Percentiles rank a stretch among this genome's conserved stretches.
phyloP scores from a whole-genome alignment of 1,284 basidiomycete species.

The Bondarzewia mesenterica region DNA sequence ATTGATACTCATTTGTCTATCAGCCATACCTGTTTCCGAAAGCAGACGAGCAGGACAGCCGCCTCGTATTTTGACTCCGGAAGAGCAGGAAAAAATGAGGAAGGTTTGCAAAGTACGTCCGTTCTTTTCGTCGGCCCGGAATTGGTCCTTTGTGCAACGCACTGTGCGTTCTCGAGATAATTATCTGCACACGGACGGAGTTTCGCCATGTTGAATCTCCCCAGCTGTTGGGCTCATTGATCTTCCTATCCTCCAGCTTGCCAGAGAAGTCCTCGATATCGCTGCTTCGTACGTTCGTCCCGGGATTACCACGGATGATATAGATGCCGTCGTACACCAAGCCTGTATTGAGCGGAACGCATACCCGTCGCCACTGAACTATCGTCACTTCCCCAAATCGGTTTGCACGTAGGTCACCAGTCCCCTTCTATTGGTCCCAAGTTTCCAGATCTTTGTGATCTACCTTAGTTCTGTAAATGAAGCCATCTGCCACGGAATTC shows the following conservation, averaged over 20 bases:
- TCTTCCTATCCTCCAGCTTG: conserved; percentile 45
- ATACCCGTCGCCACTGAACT: conserved; percentile 94
- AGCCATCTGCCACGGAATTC: conserved; percentile 95
- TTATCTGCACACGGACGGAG: no score
- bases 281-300: conserved; percentile 80
- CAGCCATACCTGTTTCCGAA: conserved; percentile 62
- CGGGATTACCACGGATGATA: conserved; percentile 92
- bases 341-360: conserved; percentile 87
- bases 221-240: background rate
- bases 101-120: conserved; percentile 64
- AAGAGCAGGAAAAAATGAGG: conserved; percentile 78
- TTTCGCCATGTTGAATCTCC: no score
- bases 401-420: conserved; percentile 77
- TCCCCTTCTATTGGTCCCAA: conserved; percentile 2
- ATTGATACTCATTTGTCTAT: conserved; percentile 12
- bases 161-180: no score
- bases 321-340: conserved; percentile 93
- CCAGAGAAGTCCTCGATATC: conserved; percentile 86
- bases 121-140: background rate
- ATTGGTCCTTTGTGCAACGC: no score
- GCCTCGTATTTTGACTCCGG: conserved; percentile 51
- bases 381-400: conserved; percentile 90
- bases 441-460: conserved; percentile 7
- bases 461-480: conserved; percentile 87
- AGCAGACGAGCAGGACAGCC: conserved; percentile 48